Percentiles rank a stretch among this genome's conserved stretches.
These are phyloP conservation scores for Cyberlindnera japonica DNA, from an alignment of 805 yeast genomes.

Conservation along the genomic window DNA sequence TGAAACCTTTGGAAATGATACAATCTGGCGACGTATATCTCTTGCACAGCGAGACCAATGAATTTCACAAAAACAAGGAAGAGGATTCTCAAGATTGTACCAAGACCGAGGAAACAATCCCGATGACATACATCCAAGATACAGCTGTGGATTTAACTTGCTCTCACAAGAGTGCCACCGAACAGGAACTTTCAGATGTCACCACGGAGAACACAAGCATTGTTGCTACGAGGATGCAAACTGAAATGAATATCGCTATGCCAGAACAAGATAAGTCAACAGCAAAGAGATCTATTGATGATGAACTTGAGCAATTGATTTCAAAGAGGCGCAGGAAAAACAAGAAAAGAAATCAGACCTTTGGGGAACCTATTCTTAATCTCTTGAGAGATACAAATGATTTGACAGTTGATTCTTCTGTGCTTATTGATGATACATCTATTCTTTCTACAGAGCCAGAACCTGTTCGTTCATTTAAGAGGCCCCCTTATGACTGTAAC, in stretches of 20 bases:
- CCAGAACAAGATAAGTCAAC: neutral
- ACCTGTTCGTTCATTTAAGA: neutral
- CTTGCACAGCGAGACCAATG: too few species aligned
- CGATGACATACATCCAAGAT: conserved; percentile 1
- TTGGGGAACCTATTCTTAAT: neutral
- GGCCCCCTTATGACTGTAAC: neutral
- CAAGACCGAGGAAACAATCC: neutral
- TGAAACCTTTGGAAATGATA: too few species aligned
- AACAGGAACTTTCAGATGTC: neutral
- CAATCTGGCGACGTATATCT: too few species aligned
- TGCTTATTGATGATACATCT: neutral
- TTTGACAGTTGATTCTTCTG: neutral
- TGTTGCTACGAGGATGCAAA: conserved; percentile 7
- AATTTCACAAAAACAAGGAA: too few species aligned
- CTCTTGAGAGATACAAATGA: conserved; percentile 1
- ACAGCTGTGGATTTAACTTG: neutral
- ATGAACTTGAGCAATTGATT: conserved; percentile 20
- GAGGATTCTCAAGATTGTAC: neutral
- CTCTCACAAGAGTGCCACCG: neutral
- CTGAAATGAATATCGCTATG: neutral
- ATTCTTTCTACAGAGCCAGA: neutral
- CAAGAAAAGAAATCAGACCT: neutral
- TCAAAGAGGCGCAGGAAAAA: conserved; percentile 4
- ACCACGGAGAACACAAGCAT: neutral
- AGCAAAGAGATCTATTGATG: conserved; percentile 18